Percentiles rank a stretch among this genome's conserved stretches.
Evolutionary conservation across 2,329 filamentous ascomycete genomes (phyloP).

Genomic region (Hymenoscyphus linearis): DNA sequence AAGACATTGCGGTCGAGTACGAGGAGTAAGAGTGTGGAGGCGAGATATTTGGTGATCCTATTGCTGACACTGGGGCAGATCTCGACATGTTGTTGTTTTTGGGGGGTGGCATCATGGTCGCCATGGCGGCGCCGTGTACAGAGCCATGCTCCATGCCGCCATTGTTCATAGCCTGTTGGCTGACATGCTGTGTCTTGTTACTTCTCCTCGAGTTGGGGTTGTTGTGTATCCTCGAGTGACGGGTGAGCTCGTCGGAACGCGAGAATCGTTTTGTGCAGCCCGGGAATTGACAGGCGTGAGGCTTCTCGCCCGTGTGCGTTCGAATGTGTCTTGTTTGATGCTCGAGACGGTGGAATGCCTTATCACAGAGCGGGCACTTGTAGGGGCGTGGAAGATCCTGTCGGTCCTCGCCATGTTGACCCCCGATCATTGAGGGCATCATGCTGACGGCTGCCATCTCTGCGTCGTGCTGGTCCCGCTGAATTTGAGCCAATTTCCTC

Average conservation of each 20-base stretch:
- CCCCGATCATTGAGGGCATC: slow-evolving; percentile 32
- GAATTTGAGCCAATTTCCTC: slow-evolving; percentile 28
- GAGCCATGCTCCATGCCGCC: slow-evolving; percentile 44
- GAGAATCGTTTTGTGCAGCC: slow-evolving; percentile 97
- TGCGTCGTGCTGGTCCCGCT: slow-evolving; percentile 31
- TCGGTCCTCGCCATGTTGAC: slow-evolving; percentile 33
- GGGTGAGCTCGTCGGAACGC: slow-evolving; percentile 90
- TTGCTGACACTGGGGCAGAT: slow-evolving; percentile 79
- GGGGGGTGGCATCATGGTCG: slow-evolving; percentile 36
- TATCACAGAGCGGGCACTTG: slow-evolving; percentile 97
- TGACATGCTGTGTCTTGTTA: slow-evolving; percentile 64
- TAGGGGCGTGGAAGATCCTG: slow-evolving; percentile 86
- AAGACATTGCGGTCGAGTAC: slow-evolving; percentile 49
- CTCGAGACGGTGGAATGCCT: slow-evolving; percentile 96
- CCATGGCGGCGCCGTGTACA: slow-evolving; percentile 41
- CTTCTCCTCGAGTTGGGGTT: slow-evolving; percentile 94
- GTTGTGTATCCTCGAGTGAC: slow-evolving; percentile 97
- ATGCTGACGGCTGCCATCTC: slow-evolving; percentile 48
- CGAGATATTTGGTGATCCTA: slow-evolving; percentile 92
- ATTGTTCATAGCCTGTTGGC: slow-evolving; percentile 43
- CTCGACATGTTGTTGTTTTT: slow-evolving; percentile 53
- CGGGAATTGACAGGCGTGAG: slow-evolving; percentile 90
- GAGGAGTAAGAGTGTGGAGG: slow-evolving; percentile 84
- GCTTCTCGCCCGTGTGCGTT: slow-evolving; percentile 97
- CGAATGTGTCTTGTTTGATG: slow-evolving; percentile 88